Evolutionary conservation across 345 rosid species (phyloP).

Genomic region (Geranium rotundifolium): DNA sequence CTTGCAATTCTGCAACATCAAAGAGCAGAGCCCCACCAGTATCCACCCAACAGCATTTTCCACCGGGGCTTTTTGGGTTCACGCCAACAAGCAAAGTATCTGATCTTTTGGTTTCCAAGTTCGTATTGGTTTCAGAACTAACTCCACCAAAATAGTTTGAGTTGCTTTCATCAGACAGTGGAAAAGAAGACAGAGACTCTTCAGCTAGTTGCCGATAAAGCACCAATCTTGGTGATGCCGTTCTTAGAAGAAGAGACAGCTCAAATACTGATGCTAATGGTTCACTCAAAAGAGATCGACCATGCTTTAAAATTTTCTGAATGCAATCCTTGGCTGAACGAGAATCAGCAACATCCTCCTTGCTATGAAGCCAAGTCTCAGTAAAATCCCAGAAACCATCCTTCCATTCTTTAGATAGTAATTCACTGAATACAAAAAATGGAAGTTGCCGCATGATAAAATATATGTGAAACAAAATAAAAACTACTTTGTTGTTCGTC

Average conservation of each 20-base stretch:
- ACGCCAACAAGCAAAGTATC: constrained; percentile 43
- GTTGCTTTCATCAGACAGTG: constrained; percentile 42
- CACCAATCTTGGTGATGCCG: constrained; percentile 84
- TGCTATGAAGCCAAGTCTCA: constrained; percentile 54
- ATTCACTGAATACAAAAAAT: constrained; percentile 36
- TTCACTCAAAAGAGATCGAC: constrained; percentile 36
- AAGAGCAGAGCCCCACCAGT: constrained; percentile 68
- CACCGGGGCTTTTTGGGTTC: constrained; percentile 41
- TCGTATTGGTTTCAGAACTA: background rate
- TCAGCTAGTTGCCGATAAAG: constrained; percentile 85
- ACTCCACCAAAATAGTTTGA: constrained; percentile 11
- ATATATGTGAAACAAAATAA: too few species aligned
- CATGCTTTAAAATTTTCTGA: constrained; percentile 44
- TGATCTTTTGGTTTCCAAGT: constrained; percentile 14
- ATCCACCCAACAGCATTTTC: constrained; percentile 96
- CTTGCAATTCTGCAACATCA: constrained; percentile 48
- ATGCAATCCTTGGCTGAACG: constrained; percentile 67
- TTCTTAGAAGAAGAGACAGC: constrained; percentile 75
- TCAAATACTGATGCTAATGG: constrained; percentile 59
- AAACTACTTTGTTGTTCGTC: too few species aligned
- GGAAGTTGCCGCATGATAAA: background rate
- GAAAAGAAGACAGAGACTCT: constrained; percentile 92
- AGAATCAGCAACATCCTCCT: constrained; percentile 36
- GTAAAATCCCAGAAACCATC: constrained; percentile 79
- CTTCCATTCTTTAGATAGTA: constrained; percentile 73